Conservation (phyloP, 768 basidiomycete species). For the Mycena maculata region DNA sequence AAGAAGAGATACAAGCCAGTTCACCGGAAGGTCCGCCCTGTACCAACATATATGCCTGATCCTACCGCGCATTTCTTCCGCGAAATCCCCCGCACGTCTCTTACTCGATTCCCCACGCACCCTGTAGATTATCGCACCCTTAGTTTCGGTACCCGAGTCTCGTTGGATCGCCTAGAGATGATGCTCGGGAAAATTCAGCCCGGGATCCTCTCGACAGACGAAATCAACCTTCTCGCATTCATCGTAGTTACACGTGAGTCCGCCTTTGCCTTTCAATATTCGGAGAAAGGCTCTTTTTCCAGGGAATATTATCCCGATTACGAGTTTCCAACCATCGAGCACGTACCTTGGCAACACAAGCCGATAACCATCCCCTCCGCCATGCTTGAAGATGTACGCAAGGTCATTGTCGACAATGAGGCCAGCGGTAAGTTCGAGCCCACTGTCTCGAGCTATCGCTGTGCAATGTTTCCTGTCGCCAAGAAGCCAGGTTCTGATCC, state of each 20-base stretch:
- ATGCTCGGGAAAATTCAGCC: conserved; percentile 34
- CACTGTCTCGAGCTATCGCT: conserved; percentile 38
- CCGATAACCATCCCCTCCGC: conserved; percentile 39
- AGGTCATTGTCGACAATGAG: conserved; percentile 36
- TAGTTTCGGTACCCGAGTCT: conserved; percentile 16
- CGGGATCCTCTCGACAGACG: conserved; percentile 4
- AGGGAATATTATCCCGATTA: conserved; percentile 40
- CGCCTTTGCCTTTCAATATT: conserved; percentile 39
- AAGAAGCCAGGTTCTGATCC: conserved; percentile 41
- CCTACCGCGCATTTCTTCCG: conserved; percentile 11
- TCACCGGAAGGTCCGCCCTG: conserved; percentile 13
- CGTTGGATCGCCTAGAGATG: conserved; percentile 22
- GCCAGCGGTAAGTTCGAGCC: conserved; percentile 39
- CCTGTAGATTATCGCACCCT: conserved; percentile 23
- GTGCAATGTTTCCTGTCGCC: conserved; percentile 38
- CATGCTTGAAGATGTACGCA: conserved; percentile 32
- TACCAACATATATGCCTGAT: conserved; percentile 1
- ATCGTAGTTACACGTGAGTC: conserved; percentile 27
- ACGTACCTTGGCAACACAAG: conserved; percentile 38
- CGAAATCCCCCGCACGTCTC: conserved; percentile 12
- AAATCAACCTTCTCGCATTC: conserved; percentile 33
- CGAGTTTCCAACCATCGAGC: conserved; percentile 38
- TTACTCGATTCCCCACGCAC: conserved; percentile 20
- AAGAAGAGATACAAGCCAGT: conserved; percentile 20
- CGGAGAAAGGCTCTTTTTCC: conserved; percentile 39